Evolutionary conservation across 768 basidiomycete genomes (phyloP).

Genomic region (Boletus sensibilis): DNA sequence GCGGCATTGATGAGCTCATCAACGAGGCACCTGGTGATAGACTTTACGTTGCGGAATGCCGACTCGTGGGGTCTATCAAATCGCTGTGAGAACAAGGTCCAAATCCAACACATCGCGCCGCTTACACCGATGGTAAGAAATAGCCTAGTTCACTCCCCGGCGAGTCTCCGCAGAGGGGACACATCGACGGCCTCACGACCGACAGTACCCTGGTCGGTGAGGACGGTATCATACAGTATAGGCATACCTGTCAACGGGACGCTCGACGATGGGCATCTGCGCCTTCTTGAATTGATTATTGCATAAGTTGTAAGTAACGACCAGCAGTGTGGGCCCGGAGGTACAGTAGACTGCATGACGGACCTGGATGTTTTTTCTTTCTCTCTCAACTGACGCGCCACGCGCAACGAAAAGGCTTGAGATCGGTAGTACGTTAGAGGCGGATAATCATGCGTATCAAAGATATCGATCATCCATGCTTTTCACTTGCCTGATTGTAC

Average conservation of each 20-base stretch:
- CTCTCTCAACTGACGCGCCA: too few relatives aligned
- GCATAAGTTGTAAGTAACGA: too few relatives aligned
- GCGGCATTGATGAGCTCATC: constrained; percentile 99
- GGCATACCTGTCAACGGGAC: constrained; percentile 90
- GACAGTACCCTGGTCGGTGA: constrained; percentile 99
- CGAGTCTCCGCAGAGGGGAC: constrained; percentile 93
- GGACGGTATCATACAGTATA: constrained; percentile 24
- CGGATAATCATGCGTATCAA: too few relatives aligned
- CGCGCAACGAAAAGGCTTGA: too few relatives aligned
- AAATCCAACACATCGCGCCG: constrained; percentile 4
- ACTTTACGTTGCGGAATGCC: constrained; percentile 99
- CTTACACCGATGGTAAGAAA: constrained; percentile 93
- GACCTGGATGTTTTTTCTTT: constrained; percentile 94
- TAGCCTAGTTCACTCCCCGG: constrained; percentile 95
- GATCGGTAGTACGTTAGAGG: too few relatives aligned
- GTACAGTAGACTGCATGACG: constrained; percentile 98
- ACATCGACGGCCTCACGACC: constrained; percentile 95
- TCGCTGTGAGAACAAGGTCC: constrained; percentile 1
- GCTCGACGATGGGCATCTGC: constrained; percentile 96
- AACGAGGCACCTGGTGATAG: constrained; percentile 96
- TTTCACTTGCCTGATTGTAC: too few relatives aligned
- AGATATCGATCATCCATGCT: too few relatives aligned
- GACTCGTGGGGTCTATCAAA: constrained; percentile 92
- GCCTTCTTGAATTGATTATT: constrained; percentile 99
- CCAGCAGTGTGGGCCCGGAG: constrained; percentile 91